Evolutionary conservation across 2,329 filamentous ascomycete genomes (phyloP), one percentile per base, ranked within the genome.

Genomic region (Arthrobotrys conoides): DNA sequence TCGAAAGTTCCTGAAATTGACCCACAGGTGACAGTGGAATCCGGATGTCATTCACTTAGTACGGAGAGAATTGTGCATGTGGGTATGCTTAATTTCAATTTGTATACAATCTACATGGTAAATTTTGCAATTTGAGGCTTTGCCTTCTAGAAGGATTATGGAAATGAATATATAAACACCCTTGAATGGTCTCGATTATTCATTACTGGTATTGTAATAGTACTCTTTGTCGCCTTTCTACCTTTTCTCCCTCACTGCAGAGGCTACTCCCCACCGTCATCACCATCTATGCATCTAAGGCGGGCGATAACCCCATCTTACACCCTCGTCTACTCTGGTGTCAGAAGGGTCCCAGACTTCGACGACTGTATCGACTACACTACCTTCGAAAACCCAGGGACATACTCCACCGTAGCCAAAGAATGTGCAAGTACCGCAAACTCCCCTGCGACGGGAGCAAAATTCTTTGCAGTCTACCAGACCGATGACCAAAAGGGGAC

Each of bases 331-430:
- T 72, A 72, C 36, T 66, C 69, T 1, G 66, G 66, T 38, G 18
- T 66, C 33, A 36, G 59, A 14, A 59, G 33, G 14, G 69, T 72
- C n/a, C 69, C 69, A n/a, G 55, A 51, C 16, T 72, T 72, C 38
- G 69, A 66, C 38, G 61, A 72, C 8, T 72, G 69, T 49, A 72
- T 72, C 5, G 59, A 72, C n/a, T 72, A 66, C 18, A 65, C 49
- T 1, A 36, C 20, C 20, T 9, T 72, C 36, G 9, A 51, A 14
- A 38, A 24, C 3, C 3, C 69, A 18, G 22, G 46, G 8, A 53
- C 27, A 2, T 55, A 59, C 18, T 66, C 48, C 24, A 41, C 22
- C 8, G 49, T 66, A 16, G 69, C 36, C 16, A 18, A 41, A 49
- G 24, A 57, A 57, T 72, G 69, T 18, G 59, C 69, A 3, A 51